A percentile compares a stretch with the other conserved stretches of the same genome.
Conservation (phyloP, 331 rosid genomes). For the Acacia pycnantha region DNA sequence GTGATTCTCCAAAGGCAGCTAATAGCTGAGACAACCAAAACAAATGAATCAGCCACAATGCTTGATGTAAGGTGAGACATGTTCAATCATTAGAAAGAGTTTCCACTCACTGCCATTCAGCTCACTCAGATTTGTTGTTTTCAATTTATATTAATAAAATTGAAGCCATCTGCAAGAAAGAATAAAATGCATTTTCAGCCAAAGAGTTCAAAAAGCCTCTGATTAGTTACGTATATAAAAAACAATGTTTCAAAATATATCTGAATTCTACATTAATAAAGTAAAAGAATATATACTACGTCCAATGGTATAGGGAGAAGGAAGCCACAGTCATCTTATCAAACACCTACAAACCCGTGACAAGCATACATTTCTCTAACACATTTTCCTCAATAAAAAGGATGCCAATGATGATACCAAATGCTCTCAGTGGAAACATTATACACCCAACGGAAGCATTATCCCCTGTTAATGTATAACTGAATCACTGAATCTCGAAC, state of each 20-base stretch:
- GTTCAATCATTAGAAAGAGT: not conserved
- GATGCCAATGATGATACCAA: not conserved
- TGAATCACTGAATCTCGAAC: not conserved
- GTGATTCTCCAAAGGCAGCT: constrained; percentile 30
- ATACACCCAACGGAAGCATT: not conserved
- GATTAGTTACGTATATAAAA: not conserved
- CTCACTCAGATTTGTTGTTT: not conserved
- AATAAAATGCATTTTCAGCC: not conserved
- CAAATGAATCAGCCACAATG: not conserved
- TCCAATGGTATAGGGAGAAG: not conserved
- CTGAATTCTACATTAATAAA: not conserved
- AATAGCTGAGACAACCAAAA: constrained; percentile 21
- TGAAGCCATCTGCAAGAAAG: constrained; percentile 22
- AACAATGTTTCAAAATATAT: not conserved
- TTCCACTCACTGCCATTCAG: constrained; percentile 33
- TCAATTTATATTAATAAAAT: not conserved
- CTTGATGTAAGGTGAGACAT: not conserved
- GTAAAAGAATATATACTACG: not conserved
- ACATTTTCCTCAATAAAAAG: not conserved
- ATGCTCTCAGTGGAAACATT: not conserved
- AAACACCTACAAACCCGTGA: not conserved
- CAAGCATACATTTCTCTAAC: not conserved
- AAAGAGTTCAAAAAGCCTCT: not conserved
- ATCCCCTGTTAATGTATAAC: not conserved
- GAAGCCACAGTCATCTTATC: not conserved